These are phyloP conservation scores for Teunomyces panamensis DNA, from an alignment of 805 yeast genomes.

Conservation along the genomic window DNA sequence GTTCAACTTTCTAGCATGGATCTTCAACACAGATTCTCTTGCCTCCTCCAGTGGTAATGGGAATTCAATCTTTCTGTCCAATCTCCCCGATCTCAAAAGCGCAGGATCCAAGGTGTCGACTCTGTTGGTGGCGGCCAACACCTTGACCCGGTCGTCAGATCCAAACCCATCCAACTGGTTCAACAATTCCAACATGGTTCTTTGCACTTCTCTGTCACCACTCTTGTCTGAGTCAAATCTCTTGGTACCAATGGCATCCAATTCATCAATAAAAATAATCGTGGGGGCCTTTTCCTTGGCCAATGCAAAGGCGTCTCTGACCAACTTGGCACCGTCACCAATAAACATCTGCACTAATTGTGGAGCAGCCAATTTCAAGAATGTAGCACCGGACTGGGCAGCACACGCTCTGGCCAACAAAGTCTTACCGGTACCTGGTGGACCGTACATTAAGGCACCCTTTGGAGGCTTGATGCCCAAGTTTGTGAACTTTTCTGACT, in stretches of 20 bases:
- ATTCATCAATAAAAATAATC: constrained; percentile 45
- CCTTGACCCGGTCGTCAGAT: constrained; percentile 95
- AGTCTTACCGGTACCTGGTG: constrained; percentile 49
- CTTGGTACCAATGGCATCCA: constrained; percentile 47
- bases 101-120: constrained; percentile 99
- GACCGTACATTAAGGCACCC: constrained; percentile 48
- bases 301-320: constrained; percentile 45
- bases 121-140: constrained; percentile 96
- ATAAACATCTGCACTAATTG: constrained; percentile 47
- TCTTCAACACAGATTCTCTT: constrained; percentile 92
- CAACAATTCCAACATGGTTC: constrained; percentile 49
- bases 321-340: constrained; percentile 47
- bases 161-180: constrained; percentile 85
- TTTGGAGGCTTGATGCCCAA: constrained; percentile 78
- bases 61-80: constrained; percentile 97
- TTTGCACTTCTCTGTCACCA: constrained; percentile 46
- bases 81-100: constrained; percentile 94
- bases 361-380: constrained; percentile 44
- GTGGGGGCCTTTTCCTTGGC: constrained; percentile 49
- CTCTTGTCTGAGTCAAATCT: constrained; percentile 45
- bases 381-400: constrained; percentile 46
- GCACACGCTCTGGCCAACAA: constrained; percentile 49
- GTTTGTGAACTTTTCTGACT: constrained; percentile 90
- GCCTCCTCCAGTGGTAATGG: constrained; percentile 98
- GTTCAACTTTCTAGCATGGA: constrained; percentile 96